Evolutionary conservation across 2,329 filamentous ascomycete species (phyloP), one percentile per base, ranked within the genome.

Genomic region (Colletotrichum tamarilloi): DNA sequence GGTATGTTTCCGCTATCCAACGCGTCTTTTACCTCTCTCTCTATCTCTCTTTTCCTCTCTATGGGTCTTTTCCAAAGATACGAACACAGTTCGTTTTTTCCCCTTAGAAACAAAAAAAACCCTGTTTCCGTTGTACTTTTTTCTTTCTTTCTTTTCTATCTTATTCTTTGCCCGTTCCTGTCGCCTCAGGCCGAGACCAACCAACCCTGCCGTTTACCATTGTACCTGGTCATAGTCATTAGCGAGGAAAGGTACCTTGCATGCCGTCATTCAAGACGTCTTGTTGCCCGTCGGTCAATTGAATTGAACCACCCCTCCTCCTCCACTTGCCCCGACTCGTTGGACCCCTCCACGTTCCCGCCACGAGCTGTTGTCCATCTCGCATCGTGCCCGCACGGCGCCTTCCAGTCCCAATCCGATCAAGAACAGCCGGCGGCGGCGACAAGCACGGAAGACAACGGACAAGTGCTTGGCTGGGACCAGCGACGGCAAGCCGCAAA

Each of bases 301-400:
- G 49, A 16, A 35, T 35, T 30, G 38, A 42, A 8, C 7, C 49
- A n/a, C n/a, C 53, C n/a, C 66, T 30, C 32, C 28, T 38, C 46
- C 57, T 62, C 66, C 49, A 55, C 49, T 26, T 46, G 52, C 53
- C 69, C 62, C 62, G 49, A 63, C 62, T 53, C 46, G 49, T n/a
- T 38, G 62, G 62, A 64, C 62, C 62, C 62, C 62, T 64, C 62
- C 62, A 35, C 30, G 62, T 64, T 49, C 66, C 59, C 59, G 30
- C 66, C 49, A 55, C 69, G 42, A 69, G 53, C 66, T 68, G 38
- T 53, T 64, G 52, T 49, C 62, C 62, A 64, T 64, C 42, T 49
- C 42, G 42, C 42, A 49, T 19, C 62, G 42, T 63, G 46, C 46
- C 46, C 28, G 28, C 46, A 52, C 46, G 60, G 28, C 26, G 24